Conservation (phyloP, 768 basidiomycete species). For the Suillus occidentalis region DNA sequence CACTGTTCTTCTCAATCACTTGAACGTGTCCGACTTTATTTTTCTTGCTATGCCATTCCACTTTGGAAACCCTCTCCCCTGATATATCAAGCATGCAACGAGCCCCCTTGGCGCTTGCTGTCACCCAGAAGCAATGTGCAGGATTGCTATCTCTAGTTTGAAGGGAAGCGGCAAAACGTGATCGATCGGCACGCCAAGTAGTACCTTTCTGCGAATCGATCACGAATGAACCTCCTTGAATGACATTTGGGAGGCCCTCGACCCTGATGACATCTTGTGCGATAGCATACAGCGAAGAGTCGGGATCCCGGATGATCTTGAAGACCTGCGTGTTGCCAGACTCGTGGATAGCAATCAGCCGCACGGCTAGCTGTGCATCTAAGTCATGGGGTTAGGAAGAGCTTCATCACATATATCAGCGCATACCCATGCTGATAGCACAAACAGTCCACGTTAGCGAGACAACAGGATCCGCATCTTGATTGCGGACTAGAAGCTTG, state of each 20-base stretch:
- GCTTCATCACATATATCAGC: conserved; percentile 39
- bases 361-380: conserved; percentile 50
- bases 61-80: conserved; percentile 66
- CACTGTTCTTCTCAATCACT: conserved; percentile 64
- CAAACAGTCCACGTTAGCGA: conserved; percentile 70
- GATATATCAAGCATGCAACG: conserved; percentile 56
- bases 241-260: conserved; percentile 45
- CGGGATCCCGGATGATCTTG: conserved; percentile 42
- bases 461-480: conserved; percentile 44
- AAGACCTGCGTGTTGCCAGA: conserved; percentile 64
- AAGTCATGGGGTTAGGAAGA: conserved; percentile 1
- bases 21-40: conserved; percentile 52
- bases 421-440: conserved; percentile 34
- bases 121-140: conserved; percentile 44
- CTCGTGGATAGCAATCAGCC: conserved; percentile 59
- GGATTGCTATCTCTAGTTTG: conserved; percentile 22
- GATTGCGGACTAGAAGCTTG: conserved; percentile 33
- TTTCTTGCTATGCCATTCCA: conserved; percentile 58
- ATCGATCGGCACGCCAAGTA: conserved; percentile 42
- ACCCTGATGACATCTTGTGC: conserved; percentile 33
- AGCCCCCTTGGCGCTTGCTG: conserved; percentile 58
- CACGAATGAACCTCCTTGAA: conserved; percentile 52
- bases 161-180: conserved; percentile 39
- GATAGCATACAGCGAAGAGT: conserved; percentile 38
- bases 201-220: conserved; percentile 55